Conservation (phyloP, 2,329 filamentous ascomycete genomes). For the Ophiostoma angusticollis region DNA sequence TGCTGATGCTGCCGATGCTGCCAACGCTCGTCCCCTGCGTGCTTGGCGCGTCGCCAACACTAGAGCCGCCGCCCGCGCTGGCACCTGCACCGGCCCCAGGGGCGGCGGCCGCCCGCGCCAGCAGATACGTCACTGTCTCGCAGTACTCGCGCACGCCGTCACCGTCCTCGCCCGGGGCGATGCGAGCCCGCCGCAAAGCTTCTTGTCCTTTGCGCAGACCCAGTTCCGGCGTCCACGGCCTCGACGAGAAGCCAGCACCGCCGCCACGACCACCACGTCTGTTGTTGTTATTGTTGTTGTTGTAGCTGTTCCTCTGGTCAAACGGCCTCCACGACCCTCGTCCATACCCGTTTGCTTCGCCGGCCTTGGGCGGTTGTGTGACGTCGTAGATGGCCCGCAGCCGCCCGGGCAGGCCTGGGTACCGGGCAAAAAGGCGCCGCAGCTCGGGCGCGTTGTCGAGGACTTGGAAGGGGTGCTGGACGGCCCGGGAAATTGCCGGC, state of each 20-base stretch:
- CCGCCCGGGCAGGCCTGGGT: constrained; percentile 35
- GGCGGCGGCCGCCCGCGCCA: too few relatives aligned
- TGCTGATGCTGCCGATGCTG: constrained; percentile 14
- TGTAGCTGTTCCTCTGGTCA: neutral
- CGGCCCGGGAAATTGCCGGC: too few relatives aligned
- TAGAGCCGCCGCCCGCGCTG: too few relatives aligned
- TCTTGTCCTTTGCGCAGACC: constrained; percentile 44
- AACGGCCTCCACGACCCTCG: neutral
- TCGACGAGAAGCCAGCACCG: neutral
- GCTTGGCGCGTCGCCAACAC: too few relatives aligned
- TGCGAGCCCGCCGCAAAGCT: constrained; percentile 37
- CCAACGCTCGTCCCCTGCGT: constrained; percentile 20
- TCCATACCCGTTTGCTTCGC: neutral
- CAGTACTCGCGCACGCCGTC: constrained; percentile 49
- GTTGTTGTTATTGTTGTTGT: neutral
- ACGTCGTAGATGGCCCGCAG: constrained; percentile 37
- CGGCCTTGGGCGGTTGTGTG: constrained; percentile 31
- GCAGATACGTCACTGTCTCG: constrained; percentile 39
- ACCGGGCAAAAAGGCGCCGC: constrained; percentile 36
- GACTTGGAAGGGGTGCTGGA: constrained; percentile 39
- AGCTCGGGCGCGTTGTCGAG: constrained; percentile 40
- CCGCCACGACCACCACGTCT: neutral
- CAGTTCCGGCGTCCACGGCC: constrained; percentile 42
- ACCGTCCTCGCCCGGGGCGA: constrained; percentile 38
- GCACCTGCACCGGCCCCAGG: too few relatives aligned